Conservation (phyloP, 495 filamentous ascomycete species). For the Acidomyces sp. region DNA sequence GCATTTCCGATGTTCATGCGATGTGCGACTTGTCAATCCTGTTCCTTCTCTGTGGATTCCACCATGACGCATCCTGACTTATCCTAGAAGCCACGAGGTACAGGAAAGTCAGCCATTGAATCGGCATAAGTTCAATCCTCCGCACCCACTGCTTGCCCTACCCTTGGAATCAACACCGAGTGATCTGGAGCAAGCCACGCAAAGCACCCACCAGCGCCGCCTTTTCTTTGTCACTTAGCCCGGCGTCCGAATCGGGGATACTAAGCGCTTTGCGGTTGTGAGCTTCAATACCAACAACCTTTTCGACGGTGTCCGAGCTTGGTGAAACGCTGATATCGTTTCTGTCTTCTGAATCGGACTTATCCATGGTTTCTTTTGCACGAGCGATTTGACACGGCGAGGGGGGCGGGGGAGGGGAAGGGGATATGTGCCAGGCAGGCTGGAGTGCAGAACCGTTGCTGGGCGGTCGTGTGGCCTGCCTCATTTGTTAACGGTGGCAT, state of each 20-base stretch:
- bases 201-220: conserved; percentile 6
- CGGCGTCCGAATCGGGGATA: conserved; percentile 14
- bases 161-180: neutral
- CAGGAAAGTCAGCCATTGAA: conserved; percentile 2
- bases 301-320: too few relatives aligned
- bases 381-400: too few relatives aligned
- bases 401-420: too few relatives aligned
- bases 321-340: too few relatives aligned
- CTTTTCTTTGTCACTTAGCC: conserved; percentile 12
- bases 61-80: neutral
- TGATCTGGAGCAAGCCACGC: neutral
- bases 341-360: too few relatives aligned
- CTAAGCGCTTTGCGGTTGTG: too few relatives aligned
- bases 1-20: conserved; percentile 53
- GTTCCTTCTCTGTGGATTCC: neutral
- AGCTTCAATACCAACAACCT: too few relatives aligned
- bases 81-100: conserved; percentile 1
- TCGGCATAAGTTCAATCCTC: conserved; percentile 1
- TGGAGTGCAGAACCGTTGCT: too few relatives aligned
- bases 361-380: too few relatives aligned
- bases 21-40: conserved; percentile 44
- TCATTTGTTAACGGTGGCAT: too few relatives aligned
- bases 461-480: too few relatives aligned
- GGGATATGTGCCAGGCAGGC: too few relatives aligned
- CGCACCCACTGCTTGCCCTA: conserved; percentile 12